Percentiles rank a stretch among this genome's conserved stretches.
phyloP scores from a whole-genome alignment of 108 stramenopile species.

The Epithemia pelagica region DNA sequence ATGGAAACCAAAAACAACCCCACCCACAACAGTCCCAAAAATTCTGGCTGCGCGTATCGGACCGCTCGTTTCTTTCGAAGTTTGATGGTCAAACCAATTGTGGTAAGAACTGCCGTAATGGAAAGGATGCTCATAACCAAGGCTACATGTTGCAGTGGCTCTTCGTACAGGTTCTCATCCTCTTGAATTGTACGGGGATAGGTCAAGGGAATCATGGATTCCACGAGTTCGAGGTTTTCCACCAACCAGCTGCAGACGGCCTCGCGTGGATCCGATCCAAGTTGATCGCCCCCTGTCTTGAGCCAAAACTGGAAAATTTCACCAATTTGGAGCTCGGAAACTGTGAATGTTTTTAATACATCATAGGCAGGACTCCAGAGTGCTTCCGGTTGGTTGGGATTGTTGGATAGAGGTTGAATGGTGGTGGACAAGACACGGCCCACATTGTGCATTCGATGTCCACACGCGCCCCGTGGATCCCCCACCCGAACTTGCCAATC shows the following conservation, averaged over 20 bases:
- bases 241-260: conserved; percentile 23
- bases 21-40: conserved; percentile 21
- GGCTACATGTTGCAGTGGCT: conserved; percentile 6
- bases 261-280: conserved; percentile 7
- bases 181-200: conserved; percentile 15
- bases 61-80: conserved; percentile 2
- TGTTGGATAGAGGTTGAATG: not conserved
- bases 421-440: not conserved
- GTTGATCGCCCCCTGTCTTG: not conserved
- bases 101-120: not conserved
- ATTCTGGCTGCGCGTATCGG: conserved; percentile 17
- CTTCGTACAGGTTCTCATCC: not conserved
- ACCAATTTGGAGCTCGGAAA: not conserved
- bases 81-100: not conserved
- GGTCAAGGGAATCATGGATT: conserved; percentile 14
- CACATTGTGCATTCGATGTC: not conserved
- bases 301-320: conserved; percentile 4
- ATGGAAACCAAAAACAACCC: conserved; percentile 26
- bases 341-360: conserved; percentile 1
- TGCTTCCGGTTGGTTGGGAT: not conserved
- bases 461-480: conserved; percentile 21
- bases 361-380: conserved; percentile 10
- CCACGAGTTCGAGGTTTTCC: conserved; percentile 19
- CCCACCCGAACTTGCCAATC: conserved; percentile 13
- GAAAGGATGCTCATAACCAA: conserved; percentile 6